A percentile compares a stretch with the other conserved stretches of the same genome.
Conservation (phyloP, 768 basidiomycete species). For the Lentinus brumalis region DNA sequence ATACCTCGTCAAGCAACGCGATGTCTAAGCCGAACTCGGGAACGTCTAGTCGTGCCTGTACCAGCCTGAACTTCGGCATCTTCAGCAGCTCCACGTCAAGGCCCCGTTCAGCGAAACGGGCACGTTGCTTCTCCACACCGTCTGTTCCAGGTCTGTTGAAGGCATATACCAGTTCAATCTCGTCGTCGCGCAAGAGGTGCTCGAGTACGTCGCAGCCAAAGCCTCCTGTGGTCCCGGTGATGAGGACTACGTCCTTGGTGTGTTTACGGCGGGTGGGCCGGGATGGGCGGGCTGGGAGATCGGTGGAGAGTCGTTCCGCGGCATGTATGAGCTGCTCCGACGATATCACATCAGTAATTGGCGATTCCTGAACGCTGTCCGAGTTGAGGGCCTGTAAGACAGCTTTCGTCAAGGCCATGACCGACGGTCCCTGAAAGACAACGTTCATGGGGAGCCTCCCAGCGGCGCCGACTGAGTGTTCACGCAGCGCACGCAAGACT, state of each 20-base stretch:
- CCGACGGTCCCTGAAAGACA: slow-evolving; percentile 42
- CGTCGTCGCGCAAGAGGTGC: slow-evolving; percentile 18
- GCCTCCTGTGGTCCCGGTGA: slow-evolving; percentile 37
- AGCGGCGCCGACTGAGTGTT: slow-evolving; percentile 31
- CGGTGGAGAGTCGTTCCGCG: neutral
- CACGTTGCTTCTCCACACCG: slow-evolving; percentile 29
- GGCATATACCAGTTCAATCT: slow-evolving; percentile 26
- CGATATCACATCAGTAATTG: neutral
- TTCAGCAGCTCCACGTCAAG: slow-evolving; percentile 32
- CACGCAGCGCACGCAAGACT: slow-evolving; percentile 29
- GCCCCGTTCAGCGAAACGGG: slow-evolving; percentile 33
- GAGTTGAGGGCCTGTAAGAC: neutral
- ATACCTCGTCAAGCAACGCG: slow-evolving; percentile 31
- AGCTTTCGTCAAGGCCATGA: slow-evolving; percentile 26
- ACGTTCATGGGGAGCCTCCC: slow-evolving; percentile 29
- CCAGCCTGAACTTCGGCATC: slow-evolving; percentile 33
- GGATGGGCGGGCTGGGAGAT: neutral
- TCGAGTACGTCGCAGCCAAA: slow-evolving; percentile 31
- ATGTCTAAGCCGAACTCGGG: slow-evolving; percentile 30
- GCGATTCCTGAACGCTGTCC: too few species aligned
- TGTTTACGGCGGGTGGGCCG: neutral
- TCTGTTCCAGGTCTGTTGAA: slow-evolving; percentile 26
- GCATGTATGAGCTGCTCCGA: neutral
- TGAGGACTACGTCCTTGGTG: slow-evolving; percentile 18
- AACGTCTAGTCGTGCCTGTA: slow-evolving; percentile 33